Evolutionary conservation across 2,329 filamentous ascomycete genomes (phyloP).

Genomic region (Fusarium sororula): DNA sequence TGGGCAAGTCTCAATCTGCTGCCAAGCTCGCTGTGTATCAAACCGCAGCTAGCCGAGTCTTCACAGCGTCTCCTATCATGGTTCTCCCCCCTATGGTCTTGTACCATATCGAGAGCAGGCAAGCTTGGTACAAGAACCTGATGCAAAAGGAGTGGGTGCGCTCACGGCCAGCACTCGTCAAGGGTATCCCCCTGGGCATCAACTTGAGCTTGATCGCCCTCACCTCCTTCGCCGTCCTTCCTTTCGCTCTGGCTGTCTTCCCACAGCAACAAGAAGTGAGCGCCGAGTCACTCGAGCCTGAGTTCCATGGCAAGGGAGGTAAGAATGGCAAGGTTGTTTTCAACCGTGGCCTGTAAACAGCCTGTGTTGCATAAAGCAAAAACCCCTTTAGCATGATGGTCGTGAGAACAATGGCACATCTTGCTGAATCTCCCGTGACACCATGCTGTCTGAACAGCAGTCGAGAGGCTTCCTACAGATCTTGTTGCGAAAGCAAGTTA

Average conservation of each 20-base stretch:
- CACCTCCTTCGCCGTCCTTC: slow-evolving; percentile 88
- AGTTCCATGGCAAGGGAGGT: slow-evolving; percentile 86
- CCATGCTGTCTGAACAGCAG: neutral
- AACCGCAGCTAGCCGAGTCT: slow-evolving; percentile 88
- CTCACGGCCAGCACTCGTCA: slow-evolving; percentile 72
- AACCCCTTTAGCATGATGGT: neutral
- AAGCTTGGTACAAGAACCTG: slow-evolving; percentile 51
- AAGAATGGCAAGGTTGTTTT: slow-evolving; percentile 89
- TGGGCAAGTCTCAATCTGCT: slow-evolving; percentile 89
- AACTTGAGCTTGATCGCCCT: slow-evolving; percentile 88
- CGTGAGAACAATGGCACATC: neutral
- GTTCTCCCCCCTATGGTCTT: slow-evolving; percentile 89
- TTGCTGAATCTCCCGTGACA: neutral
- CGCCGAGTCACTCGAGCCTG: slow-evolving; percentile 79
- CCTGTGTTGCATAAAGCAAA: neutral
- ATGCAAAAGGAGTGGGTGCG: slow-evolving; percentile 80
- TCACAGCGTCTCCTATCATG: slow-evolving; percentile 98
- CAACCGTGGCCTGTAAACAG: slow-evolving; percentile 85
- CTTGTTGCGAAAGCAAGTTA: neutral
- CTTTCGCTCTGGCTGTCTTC: slow-evolving; percentile 89
- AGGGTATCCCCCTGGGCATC: slow-evolving; percentile 71
- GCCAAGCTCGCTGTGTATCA: slow-evolving; percentile 90
- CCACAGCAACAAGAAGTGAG: slow-evolving; percentile 87
- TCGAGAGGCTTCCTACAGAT: neutral
- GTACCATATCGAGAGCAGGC: slow-evolving; percentile 75